Conservation (phyloP, 2,329 filamentous ascomycete species). For the Aspergillus hortae region DNA sequence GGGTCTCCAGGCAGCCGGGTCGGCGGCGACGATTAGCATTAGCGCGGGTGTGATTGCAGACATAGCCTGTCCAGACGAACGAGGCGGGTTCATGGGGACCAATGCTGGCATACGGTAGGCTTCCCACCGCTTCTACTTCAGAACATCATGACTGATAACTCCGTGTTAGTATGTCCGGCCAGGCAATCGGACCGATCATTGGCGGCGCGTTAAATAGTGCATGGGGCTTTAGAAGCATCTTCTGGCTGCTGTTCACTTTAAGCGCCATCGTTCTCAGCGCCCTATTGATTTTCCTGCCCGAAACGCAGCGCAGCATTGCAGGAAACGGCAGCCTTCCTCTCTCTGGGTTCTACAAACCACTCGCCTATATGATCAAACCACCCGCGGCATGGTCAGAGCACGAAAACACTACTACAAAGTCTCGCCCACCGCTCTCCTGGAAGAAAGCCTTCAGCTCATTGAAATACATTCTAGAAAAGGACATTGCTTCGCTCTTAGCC, state of each 20-base stretch:
- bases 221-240: conserved; percentile 38
- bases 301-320: conserved; percentile 39
- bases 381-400: conserved; percentile 12
- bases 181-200: conserved; percentile 45
- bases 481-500: conserved; percentile 43
- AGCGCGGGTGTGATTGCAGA: conserved; percentile 42
- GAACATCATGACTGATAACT: not conserved
- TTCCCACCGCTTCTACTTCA: no score
- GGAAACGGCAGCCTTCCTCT: conserved; percentile 40
- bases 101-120: not conserved
- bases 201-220: conserved; percentile 36
- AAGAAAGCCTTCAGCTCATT: conserved; percentile 39
- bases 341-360: conserved; percentile 38
- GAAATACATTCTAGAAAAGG: conserved; percentile 43
- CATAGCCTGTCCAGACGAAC: conserved; percentile 36
- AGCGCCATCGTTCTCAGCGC: conserved; percentile 33
- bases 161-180: conserved; percentile 37
- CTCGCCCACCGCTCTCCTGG: conserved; percentile 19
- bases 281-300: conserved; percentile 41
- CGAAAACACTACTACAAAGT: conserved; percentile 13
- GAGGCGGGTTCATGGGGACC: conserved; percentile 37
- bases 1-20: conserved; percentile 7
- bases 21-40: conserved; percentile 9
- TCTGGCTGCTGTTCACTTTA: conserved; percentile 41
- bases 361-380: conserved; percentile 27